Conservation (phyloP, 129 eudicot genomes). For the Lactuca saligna region DNA sequence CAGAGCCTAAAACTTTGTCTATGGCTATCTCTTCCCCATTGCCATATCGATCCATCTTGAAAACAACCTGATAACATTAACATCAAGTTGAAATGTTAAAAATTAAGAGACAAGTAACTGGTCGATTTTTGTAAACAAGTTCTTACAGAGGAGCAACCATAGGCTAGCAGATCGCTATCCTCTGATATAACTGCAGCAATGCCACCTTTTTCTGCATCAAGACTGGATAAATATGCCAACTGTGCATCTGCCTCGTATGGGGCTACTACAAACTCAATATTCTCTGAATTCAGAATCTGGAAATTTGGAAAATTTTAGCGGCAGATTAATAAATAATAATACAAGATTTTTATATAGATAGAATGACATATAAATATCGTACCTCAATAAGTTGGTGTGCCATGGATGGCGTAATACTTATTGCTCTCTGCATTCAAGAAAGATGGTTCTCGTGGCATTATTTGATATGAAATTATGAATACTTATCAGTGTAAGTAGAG, state of each 20-base stretch:
- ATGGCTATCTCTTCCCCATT: constrained; percentile 75
- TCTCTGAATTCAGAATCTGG: constrained; percentile 64
- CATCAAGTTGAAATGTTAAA: constrained; percentile 5
- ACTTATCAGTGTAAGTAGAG: not conserved
- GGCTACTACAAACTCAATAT: constrained; percentile 80
- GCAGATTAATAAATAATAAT: not conserved
- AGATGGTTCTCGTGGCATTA: not conserved
- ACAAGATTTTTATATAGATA: too few relatives aligned
- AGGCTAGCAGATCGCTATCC: constrained; percentile 84
- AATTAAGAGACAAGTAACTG: too few relatives aligned
- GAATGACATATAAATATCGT: not conserved
- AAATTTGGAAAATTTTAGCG: not conserved
- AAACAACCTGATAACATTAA: constrained; percentile 44
- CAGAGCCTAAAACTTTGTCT: constrained; percentile 47
- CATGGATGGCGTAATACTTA: constrained; percentile 77
- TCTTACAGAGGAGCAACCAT: constrained; percentile 89
- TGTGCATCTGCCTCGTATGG: constrained; percentile 98
- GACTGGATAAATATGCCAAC: constrained; percentile 66
- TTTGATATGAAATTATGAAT: not conserved
- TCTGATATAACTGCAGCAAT: constrained; percentile 75
- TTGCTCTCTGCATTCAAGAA: constrained; percentile 62
- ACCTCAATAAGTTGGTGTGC: constrained; percentile 90
- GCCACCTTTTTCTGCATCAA: constrained; percentile 66
- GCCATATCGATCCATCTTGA: constrained; percentile 85
- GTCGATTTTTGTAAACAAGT: not conserved